A percentile compares a stretch with the other conserved stretches of the same genome.
These are phyloP conservation scores for Calonectria pauciramosa DNA, from an alignment of 2,329 filamentous ascomycete genomes.

Conservation along the genomic window DNA sequence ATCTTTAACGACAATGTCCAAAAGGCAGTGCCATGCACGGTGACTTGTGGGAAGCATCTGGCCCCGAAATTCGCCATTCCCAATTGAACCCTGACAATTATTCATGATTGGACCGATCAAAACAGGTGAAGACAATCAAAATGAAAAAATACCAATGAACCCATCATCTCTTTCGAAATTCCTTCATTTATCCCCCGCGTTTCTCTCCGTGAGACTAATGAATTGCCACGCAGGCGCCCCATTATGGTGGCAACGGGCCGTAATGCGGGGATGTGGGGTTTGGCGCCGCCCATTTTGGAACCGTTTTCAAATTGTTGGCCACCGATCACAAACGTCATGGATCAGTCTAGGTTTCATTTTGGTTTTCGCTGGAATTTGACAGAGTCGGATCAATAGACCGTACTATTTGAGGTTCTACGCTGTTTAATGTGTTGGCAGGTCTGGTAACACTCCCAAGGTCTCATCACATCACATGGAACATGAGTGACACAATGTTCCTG, in stretches of 20 bases:
- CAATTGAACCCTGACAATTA: constrained; percentile 68
- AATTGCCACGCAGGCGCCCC: background rate
- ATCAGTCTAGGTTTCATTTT: background rate
- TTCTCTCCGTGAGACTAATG: background rate
- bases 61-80: constrained; percentile 82
- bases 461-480: background rate
- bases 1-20: constrained; percentile 55
- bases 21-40: constrained; percentile 78
- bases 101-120: background rate
- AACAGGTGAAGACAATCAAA: background rate
- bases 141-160: background rate
- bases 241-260: background rate
- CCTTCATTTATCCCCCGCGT: background rate
- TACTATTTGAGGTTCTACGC: background rate
- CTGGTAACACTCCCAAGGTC: background rate
- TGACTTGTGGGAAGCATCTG: constrained; percentile 85
- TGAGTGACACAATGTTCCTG: background rate
- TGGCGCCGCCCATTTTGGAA: background rate
- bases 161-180: background rate
- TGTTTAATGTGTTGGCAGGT: background rate
- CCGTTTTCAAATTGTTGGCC: background rate
- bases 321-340: background rate
- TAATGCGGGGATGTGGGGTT: background rate
- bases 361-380: background rate
- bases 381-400: background rate